phyloP scores from a whole-genome alignment of 805 yeast species.

The Lipomyces sp. region DNA sequence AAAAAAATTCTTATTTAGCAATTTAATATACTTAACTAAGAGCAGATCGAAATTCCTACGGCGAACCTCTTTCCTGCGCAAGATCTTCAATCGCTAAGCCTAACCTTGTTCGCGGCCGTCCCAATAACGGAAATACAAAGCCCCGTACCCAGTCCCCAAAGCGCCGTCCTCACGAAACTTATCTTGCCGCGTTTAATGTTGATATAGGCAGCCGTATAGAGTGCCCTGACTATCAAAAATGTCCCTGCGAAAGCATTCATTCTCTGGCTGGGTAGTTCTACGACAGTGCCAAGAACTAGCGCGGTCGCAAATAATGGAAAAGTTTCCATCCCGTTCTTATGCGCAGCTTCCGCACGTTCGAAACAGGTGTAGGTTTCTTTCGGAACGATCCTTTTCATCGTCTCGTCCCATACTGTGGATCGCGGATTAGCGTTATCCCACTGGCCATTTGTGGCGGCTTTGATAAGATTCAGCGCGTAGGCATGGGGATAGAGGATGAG shows the following conservation, averaged over 20 bases:
- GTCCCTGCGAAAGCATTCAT: constrained; percentile 4
- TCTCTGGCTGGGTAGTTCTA: background rate
- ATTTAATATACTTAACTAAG: constrained; percentile 4
- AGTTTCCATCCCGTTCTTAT: constrained; percentile 7
- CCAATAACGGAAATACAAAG: constrained; percentile 3
- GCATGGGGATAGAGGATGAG: constrained; percentile 5
- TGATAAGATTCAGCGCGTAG: constrained; percentile 6
- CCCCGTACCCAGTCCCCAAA: constrained; percentile 7
- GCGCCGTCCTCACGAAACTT: constrained; percentile 3
- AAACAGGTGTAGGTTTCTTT: constrained; percentile 2
- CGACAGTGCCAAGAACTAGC: constrained; percentile 6
- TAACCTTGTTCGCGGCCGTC: constrained; percentile 6
- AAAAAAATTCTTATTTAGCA: too few relatives aligned
- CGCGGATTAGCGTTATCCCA: constrained; percentile 5
- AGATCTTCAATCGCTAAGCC: constrained; percentile 7
- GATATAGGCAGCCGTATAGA: constrained; percentile 6
- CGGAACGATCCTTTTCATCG: constrained; percentile 3
- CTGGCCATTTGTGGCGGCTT: constrained; percentile 4
- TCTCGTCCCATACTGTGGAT: constrained; percentile 4
- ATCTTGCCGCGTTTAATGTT: constrained; percentile 11
- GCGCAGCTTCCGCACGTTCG: constrained; percentile 10
- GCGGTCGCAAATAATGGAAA: constrained; percentile 4
- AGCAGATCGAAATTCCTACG: background rate
- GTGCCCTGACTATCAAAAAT: constrained; percentile 1
- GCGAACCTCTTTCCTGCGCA: constrained; percentile 6